Evolutionary conservation across 257 asterid genomes (phyloP).

Genomic region (Gentiana straminea): DNA sequence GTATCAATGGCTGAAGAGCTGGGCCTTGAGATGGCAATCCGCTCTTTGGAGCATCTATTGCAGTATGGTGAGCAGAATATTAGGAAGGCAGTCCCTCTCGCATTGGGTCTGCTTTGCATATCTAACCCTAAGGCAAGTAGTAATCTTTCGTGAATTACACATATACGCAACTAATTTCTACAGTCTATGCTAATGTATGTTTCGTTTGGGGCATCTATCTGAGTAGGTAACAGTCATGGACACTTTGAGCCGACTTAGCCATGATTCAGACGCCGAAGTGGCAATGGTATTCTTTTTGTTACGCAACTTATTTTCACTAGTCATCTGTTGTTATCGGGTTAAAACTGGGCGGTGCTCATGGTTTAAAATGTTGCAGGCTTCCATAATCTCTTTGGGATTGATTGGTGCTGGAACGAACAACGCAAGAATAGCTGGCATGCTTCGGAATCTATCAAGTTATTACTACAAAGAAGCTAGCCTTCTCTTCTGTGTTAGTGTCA

Average conservation of each 20-base stretch:
- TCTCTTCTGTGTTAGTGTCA: constrained; percentile 64
- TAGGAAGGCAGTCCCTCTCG: constrained; percentile 86
- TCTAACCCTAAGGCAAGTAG: constrained; percentile 76
- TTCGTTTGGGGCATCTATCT: neutral
- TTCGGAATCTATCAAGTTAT: constrained; percentile 91
- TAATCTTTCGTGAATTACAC: too few relatives aligned
- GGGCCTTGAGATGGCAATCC: constrained; percentile 93
- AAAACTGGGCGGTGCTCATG: neutral
- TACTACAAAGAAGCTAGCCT: constrained; percentile 94
- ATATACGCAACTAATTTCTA: neutral
- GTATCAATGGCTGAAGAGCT: constrained; percentile 98
- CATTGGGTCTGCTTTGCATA: constrained; percentile 89
- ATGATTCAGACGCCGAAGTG: constrained; percentile 92
- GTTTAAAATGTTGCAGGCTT: constrained; percentile 44
- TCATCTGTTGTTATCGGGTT: neutral
- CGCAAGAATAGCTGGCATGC: constrained; percentile 99
- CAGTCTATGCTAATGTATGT: neutral
- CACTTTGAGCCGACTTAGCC: constrained; percentile 96
- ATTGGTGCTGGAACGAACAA: constrained; percentile 99
- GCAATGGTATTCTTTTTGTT: constrained; percentile 53
- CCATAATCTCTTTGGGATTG: constrained; percentile 77
- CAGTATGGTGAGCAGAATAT: constrained; percentile 92
- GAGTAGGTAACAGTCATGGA: constrained; percentile 95
- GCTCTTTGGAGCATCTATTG: constrained; percentile 87
- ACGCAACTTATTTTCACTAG: neutral